A percentile compares a stretch with the other conserved stretches of the same genome.
Conservation (phyloP, 495 filamentous ascomycete genomes). For the Amorphotheca resinae region DNA sequence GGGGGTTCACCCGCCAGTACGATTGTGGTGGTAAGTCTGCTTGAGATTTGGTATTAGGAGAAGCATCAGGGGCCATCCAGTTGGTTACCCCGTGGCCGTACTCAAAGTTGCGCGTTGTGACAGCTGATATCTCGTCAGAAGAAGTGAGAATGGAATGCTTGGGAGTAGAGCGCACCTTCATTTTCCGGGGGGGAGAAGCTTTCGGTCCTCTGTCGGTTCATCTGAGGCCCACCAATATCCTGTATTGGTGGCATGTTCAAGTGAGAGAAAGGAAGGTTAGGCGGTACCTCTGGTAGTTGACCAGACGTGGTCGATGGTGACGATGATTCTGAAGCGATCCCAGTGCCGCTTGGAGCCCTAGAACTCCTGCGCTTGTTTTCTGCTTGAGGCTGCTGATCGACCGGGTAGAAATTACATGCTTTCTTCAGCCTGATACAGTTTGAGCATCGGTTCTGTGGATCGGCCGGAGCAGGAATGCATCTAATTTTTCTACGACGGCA, state of each 20-base stretch:
- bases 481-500: slow-evolving; percentile 93
- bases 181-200: slow-evolving; percentile 21
- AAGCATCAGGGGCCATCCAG: slow-evolving; percentile 22
- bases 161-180: slow-evolving; percentile 15
- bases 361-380: slow-evolving; percentile 18
- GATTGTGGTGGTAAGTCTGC: slow-evolving; percentile 9
- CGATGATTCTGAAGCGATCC: slow-evolving; percentile 32
- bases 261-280: slow-evolving; percentile 29
- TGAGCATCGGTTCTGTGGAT: slow-evolving; percentile 73
- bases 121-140: slow-evolving; percentile 9
- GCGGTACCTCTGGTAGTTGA: slow-evolving; percentile 30
- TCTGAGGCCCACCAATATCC: slow-evolving; percentile 33
- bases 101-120: slow-evolving; percentile 19
- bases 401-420: slow-evolving; percentile 88
- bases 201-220: slow-evolving; percentile 24
- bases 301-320: slow-evolving; percentile 36
- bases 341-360: slow-evolving; percentile 16
- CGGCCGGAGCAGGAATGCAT: slow-evolving; percentile 65
- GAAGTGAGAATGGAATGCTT: neutral
- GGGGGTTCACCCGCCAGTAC: slow-evolving; percentile 19
- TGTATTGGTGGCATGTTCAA: slow-evolving; percentile 36
- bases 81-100: slow-evolving; percentile 15
- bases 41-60: slow-evolving; percentile 12
- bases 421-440: slow-evolving; percentile 96
- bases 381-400: slow-evolving; percentile 65